Conservation (phyloP, 208 protist species). For the Leishmania gerbilli region DNA sequence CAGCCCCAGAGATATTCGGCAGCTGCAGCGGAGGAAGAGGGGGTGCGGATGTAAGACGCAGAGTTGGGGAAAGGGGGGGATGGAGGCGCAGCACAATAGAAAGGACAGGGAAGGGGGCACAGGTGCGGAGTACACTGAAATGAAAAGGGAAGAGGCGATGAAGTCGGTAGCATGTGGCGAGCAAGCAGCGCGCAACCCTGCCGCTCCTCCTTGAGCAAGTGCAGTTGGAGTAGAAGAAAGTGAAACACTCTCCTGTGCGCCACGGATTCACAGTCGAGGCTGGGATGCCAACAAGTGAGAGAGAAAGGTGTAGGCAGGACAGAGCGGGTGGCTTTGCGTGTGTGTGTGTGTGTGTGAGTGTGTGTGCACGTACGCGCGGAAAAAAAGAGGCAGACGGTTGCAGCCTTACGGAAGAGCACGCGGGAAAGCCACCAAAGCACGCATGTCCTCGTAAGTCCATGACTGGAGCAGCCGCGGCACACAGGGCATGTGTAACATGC, state of each 20-base stretch:
- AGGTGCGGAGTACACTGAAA: not conserved
- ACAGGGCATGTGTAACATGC: not conserved
- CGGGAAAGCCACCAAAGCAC: not conserved
- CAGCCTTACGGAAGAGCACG: not conserved
- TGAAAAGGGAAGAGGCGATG: not conserved
- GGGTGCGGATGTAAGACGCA: not conserved
- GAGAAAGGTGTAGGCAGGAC: not conserved
- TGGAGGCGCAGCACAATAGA: not conserved
- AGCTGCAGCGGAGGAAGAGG: not conserved
- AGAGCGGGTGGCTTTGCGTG: not conserved
- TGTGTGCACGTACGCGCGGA: not conserved
- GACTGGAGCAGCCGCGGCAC: not conserved
- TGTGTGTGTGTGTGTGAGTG: not conserved
- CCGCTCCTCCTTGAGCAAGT: not conserved
- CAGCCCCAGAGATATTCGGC: not conserved
- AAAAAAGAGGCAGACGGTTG: not conserved
- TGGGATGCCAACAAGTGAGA: not conserved
- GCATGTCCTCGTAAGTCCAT: not conserved
- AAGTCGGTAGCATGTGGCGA: not conserved
- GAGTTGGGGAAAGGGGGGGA: not conserved
- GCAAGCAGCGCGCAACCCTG: not conserved
- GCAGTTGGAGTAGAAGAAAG: not conserved
- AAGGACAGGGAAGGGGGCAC: too few species aligned
- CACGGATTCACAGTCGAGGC: not conserved
- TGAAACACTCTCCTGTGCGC: not conserved